Evolutionary conservation across 495 filamentous ascomycete genomes (phyloP).

Genomic region (Elasticomyces elasticus): DNA sequence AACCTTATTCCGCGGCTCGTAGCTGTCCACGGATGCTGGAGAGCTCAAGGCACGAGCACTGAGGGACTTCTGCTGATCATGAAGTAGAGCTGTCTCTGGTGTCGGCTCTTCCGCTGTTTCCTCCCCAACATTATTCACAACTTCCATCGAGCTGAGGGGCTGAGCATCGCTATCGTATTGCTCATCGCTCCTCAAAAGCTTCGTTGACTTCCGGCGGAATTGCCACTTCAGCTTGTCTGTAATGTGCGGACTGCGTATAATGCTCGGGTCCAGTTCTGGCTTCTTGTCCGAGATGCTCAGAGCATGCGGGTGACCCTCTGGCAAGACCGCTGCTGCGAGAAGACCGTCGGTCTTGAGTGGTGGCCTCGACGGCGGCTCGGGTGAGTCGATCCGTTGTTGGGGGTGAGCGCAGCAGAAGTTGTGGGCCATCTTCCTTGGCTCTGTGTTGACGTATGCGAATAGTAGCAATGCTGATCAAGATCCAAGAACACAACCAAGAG

Average conservation of each 20-base stretch:
- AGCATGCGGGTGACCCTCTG: slow-evolving; percentile 21
- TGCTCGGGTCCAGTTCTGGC: slow-evolving; percentile 3
- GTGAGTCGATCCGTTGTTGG: slow-evolving; percentile 16
- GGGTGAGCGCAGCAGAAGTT: slow-evolving; percentile 18
- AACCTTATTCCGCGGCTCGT: not conserved
- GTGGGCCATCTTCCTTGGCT: slow-evolving; percentile 2
- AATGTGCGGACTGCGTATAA: slow-evolving; percentile 15
- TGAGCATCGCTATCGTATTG: slow-evolving; percentile 13
- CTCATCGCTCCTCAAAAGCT: slow-evolving; percentile 5
- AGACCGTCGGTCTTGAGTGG: slow-evolving; percentile 10
- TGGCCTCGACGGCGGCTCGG: slow-evolving; percentile 13
- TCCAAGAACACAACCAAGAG: not conserved
- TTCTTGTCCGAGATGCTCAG: slow-evolving; percentile 11
- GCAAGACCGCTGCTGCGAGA: slow-evolving; percentile 17
- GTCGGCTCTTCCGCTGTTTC: not conserved
- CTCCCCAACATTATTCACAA: not conserved
- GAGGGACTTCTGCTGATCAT: not conserved
- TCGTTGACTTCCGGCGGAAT: slow-evolving; percentile 9
- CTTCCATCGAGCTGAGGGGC: slow-evolving; percentile 5
- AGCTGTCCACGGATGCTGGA: not conserved
- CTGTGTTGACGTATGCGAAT: not conserved
- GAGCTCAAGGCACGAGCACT: not conserved
- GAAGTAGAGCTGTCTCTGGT: not conserved
- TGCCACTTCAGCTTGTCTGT: slow-evolving; percentile 17
- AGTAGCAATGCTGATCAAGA: not conserved